Evolutionary conservation across 2,329 filamentous ascomycete species (phyloP).

Genomic region (Orbilia javanica): DNA sequence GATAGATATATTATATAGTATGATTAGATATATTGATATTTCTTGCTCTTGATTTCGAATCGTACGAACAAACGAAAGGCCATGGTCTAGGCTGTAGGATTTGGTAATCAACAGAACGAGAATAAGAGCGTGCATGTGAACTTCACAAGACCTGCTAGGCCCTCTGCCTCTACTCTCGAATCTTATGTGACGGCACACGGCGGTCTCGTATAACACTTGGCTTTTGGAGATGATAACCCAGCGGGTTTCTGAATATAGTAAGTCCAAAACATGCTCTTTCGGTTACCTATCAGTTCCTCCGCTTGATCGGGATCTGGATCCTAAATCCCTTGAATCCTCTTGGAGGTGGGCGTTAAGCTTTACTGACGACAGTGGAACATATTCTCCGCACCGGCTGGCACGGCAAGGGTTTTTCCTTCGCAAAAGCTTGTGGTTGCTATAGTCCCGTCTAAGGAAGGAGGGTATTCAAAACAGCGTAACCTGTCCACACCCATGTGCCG

Average conservation of each 20-base stretch:
- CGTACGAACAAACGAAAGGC: too few relatives aligned
- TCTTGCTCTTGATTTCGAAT: too few relatives aligned
- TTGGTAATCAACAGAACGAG: too few relatives aligned
- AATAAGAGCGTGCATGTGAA: too few relatives aligned
- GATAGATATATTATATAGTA: too few relatives aligned
- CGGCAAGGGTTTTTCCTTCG: neutral
- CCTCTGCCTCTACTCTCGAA: too few relatives aligned
- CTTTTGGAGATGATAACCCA: neutral
- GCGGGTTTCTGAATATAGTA: neutral
- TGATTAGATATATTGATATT: too few relatives aligned
- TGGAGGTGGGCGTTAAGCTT: neutral
- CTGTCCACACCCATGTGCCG: neutral
- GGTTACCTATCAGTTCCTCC: neutral
- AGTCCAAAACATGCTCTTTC: neutral
- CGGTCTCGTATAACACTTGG: neutral
- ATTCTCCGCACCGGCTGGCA: neutral
- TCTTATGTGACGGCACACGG: too few relatives aligned
- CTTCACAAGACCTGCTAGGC: too few relatives aligned
- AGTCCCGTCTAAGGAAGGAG: neutral
- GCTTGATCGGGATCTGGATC: too few relatives aligned
- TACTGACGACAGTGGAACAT: neutral
- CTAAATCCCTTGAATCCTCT: neutral
- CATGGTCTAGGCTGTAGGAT: too few relatives aligned
- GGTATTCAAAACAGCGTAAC: neutral
- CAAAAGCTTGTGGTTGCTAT: neutral